phyloP scores from a whole-genome alignment of 169 alveolate genomes.

The Plasmodium berghei region DNA sequence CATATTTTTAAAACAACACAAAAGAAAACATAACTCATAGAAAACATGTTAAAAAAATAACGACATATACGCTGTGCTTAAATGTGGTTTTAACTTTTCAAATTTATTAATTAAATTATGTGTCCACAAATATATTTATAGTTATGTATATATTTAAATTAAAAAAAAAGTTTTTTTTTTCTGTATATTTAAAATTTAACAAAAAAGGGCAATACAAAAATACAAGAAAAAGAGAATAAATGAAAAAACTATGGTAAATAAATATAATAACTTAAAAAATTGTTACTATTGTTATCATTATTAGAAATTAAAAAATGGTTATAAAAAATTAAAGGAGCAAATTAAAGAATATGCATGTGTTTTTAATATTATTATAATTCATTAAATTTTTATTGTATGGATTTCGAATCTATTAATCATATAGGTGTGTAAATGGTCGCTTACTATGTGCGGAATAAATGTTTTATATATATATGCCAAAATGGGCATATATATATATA shows the following conservation, averaged over 20 bases:
- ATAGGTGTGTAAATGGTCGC: neutral
- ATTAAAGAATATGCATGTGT: neutral
- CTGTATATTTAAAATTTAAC: conserved; percentile 64
- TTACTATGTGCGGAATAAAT: no score
- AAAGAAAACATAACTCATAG: no score
- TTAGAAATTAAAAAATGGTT: neutral
- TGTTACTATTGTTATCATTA: conserved; percentile 5
- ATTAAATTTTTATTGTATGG: neutral
- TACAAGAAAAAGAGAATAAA: conserved; percentile 13
- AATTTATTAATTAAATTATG: neutral
- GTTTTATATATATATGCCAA: no score
- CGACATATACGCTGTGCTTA: no score
- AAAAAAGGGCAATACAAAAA: conserved; percentile 33
- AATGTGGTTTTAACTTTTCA: neutral
- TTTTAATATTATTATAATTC: neutral
- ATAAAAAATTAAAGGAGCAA: conserved; percentile 15
- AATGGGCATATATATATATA: neutral
- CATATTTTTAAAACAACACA: no score
- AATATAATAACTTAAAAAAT: conserved; percentile 20
- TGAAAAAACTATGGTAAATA: conserved; percentile 9
- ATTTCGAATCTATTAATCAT: neutral
- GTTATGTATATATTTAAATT: neutral
- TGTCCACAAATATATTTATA: no score
- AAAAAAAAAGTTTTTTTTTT: conserved; percentile 15
- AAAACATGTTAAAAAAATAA: no score